Percentiles rank a stretch among this genome's conserved stretches.
phyloP scores from a whole-genome alignment of 2,329 filamentous ascomycete genomes.

The Talaromyces sp. region DNA sequence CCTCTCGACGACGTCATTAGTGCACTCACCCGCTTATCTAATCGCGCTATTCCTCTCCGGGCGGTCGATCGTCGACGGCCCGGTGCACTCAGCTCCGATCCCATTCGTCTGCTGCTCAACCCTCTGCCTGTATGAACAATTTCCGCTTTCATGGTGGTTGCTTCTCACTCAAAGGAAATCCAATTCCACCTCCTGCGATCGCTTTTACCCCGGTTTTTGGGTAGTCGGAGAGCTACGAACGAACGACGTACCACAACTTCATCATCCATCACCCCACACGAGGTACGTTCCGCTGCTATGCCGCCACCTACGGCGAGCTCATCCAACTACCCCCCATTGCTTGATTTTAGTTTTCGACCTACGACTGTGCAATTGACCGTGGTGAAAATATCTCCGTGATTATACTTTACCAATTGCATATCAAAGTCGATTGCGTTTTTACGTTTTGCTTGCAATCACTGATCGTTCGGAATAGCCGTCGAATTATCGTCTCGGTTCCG shows the following conservation, averaged over 20 bases:
- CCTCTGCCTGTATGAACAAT: background rate
- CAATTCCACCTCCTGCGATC: background rate
- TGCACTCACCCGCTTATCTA: background rate
- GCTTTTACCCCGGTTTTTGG: background rate
- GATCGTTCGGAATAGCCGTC: background rate
- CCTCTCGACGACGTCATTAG: constrained; percentile 9
- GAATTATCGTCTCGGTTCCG: background rate
- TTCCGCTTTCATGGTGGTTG: background rate
- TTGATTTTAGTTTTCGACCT: background rate
- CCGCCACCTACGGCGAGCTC: constrained; percentile 6
- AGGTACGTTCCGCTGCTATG: constrained; percentile 7
- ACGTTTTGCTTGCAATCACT: background rate
- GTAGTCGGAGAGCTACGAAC: background rate
- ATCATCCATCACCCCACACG: constrained; percentile 8
- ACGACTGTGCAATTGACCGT: background rate
- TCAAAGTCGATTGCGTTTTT: no score
- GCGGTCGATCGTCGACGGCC: constrained; percentile 4
- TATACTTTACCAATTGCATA: no score
- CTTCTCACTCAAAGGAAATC: background rate
- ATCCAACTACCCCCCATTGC: background rate
- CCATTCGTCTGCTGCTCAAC: constrained; percentile 1
- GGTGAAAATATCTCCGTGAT: background rate
- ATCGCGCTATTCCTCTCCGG: background rate
- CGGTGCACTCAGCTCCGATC: constrained; percentile 15
- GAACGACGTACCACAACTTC: background rate